Evolutionary conservation across 2,329 filamentous ascomycete species (phyloP).

Genomic region (Aureobasidium lini): DNA sequence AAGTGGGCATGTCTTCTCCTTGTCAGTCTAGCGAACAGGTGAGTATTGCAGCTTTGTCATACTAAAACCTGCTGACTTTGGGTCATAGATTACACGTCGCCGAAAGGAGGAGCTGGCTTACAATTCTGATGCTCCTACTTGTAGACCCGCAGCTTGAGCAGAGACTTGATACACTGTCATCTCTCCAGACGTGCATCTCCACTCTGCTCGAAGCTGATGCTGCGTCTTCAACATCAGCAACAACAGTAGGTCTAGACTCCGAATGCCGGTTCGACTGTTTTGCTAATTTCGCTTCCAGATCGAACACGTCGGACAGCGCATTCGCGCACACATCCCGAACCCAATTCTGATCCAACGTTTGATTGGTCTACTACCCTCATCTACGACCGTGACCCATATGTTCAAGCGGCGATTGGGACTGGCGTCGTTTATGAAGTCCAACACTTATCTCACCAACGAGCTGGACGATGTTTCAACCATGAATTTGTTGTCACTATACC

Average conservation of each 20-base stretch:
- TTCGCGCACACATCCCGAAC: constrained; percentile 34
- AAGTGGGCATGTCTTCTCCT: neutral
- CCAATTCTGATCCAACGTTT: constrained; percentile 50
- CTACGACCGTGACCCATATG: constrained; percentile 45
- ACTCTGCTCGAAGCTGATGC: constrained; percentile 25
- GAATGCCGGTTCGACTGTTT: constrained; percentile 13
- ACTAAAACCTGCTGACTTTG: neutral
- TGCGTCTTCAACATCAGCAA: constrained; percentile 18
- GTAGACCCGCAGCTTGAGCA: constrained; percentile 27
- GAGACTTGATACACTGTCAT: constrained; percentile 18
- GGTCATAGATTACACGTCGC: neutral
- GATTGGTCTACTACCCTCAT: constrained; percentile 52
- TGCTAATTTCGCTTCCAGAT: constrained; percentile 15
- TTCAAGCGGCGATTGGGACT: constrained; percentile 61
- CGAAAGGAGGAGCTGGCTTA: constrained; percentile 46
- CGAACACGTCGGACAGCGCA: neutral
- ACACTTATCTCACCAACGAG: neutral
- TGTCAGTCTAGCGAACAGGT: neutral
- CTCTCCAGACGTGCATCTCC: constrained; percentile 28
- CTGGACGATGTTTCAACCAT: neutral
- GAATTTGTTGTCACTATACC: constrained; percentile 8
- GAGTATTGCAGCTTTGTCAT: neutral
- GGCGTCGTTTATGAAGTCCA: constrained; percentile 49
- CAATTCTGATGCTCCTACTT: constrained; percentile 23
- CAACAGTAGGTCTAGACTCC: constrained; percentile 14